Base-by-base conservation (phyloP, 441 rosid species). In the Kokia cookei region DNA sequence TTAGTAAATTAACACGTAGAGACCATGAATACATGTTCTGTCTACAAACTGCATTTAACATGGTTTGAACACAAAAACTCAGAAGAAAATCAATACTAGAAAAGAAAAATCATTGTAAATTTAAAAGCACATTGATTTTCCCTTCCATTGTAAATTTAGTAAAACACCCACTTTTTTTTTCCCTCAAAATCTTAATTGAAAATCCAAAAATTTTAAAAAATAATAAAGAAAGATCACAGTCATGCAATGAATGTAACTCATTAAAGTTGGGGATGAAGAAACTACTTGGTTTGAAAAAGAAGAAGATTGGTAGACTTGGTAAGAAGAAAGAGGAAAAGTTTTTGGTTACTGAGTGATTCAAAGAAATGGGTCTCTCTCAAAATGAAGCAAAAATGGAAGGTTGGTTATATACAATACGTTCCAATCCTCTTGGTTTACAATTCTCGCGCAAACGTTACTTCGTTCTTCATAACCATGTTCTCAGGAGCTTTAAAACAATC, bases 351-450 rank as follows among this genome's bases (percentile, higher is more conserved):
- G 68, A 70, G 45, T 55, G 73, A 2, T 77, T 55, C 65, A 48
- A 51, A 65, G 65, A 75, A 69, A 85, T 85, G 88, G 85, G 77
- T 74, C 43, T 80, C 76, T 4, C 81, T 7, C 76, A 73, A 75
- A 72, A 65, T 42, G 91, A 84, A 57, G 84, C 81, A 19, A 88
- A 79, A 79, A 91, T 92, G 91, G 97, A 92, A 65, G 99, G 98
- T 22, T 96, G 99, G 99, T 82, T 93, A 32, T 90, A 89, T 77
- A 82, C 87, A 65, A 85, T 93, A 71, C 87, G 96, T 77, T 84
- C 88, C 61, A 89, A 84, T 79, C 88, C 96, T 74, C 82, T 96
- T 79, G 95, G 99, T n/a, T 83, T 86, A 48, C 97, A 86, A 65
- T 86, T 81, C 77, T 92, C 97, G 22, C 82, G 91, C 64, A 96